These are phyloP conservation scores for Coccomyxa sp. DNA, from an alignment of 139 green algal species.

Conservation along the genomic window DNA sequence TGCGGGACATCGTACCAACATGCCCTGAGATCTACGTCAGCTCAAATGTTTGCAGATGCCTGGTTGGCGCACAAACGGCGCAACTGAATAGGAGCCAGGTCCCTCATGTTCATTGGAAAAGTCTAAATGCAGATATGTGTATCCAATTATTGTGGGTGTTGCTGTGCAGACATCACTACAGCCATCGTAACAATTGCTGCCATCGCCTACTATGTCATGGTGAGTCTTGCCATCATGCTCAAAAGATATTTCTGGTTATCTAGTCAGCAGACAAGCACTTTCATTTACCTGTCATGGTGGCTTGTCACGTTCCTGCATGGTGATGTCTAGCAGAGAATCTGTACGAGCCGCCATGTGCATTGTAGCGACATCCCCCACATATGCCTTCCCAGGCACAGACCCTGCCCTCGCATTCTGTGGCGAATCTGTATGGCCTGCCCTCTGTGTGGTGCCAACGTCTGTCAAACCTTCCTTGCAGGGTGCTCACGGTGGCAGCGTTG, in stretches of 20 bases:
- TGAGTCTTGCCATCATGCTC: not conserved
- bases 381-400: not conserved
- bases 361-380: not conserved
- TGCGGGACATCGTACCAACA: not conserved
- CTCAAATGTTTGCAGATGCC: no score
- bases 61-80: no score
- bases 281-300: no score
- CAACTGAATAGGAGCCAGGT: no score
- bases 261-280: not conserved
- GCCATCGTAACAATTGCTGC: conserved; percentile 12
- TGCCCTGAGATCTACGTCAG: no score
- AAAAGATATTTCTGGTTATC: not conserved
- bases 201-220: conserved; percentile 20
- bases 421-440: not conserved
- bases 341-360: not conserved
- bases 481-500: not conserved
- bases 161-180: conserved; percentile 12
- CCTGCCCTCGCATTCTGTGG: not conserved
- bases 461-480: not conserved
- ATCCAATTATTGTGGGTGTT: not conserved
- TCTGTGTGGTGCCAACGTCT: not conserved
- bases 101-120: no score
- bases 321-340: not conserved
- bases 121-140: not conserved
- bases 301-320: not conserved